Conservation (phyloP, 176 grass and related monocot genomes). For the Urochloa ruziziensis region DNA sequence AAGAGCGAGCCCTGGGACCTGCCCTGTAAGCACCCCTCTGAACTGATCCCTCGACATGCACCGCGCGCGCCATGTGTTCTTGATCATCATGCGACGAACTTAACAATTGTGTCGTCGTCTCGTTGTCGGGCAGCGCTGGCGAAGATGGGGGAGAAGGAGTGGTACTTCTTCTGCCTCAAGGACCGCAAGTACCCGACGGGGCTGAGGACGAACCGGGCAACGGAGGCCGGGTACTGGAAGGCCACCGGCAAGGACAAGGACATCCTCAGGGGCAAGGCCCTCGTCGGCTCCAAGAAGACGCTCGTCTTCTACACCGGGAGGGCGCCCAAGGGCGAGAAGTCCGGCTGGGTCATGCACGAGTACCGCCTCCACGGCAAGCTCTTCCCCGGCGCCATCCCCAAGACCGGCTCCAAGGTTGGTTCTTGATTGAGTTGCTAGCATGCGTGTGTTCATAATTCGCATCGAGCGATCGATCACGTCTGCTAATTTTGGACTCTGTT, state of each 20-base stretch:
- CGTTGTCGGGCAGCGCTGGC: slow-evolving; percentile 39
- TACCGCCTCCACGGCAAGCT: slow-evolving; percentile 56
- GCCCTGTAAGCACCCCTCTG: slow-evolving; percentile 38
- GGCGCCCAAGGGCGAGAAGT: slow-evolving; percentile 79
- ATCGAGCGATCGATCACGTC: background rate
- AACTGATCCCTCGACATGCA: too few species aligned
- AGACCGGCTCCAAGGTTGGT: slow-evolving; percentile 41
- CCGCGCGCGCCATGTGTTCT: background rate
- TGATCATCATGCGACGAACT: too few species aligned
- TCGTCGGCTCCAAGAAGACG: slow-evolving; percentile 66
- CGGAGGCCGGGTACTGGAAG: slow-evolving; percentile 80
- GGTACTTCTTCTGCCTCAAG: slow-evolving; percentile 88
- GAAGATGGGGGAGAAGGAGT: slow-evolving; percentile 83
- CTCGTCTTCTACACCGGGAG: slow-evolving; percentile 68
- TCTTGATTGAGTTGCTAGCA: background rate
- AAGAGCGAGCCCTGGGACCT: slow-evolving; percentile 82
- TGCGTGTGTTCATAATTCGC: background rate
- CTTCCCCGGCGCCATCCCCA: slow-evolving; percentile 34
- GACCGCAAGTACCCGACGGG: slow-evolving; percentile 88
- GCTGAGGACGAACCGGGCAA: slow-evolving; percentile 75
- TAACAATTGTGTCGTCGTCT: background rate
- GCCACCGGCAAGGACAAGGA: slow-evolving; percentile 80
- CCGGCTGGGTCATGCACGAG: slow-evolving; percentile 89
- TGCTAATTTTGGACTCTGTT: background rate
- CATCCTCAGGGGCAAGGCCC: slow-evolving; percentile 49